Evolutionary conservation across 768 basidiomycete species (phyloP).

Genomic region (Russula abietina): DNA sequence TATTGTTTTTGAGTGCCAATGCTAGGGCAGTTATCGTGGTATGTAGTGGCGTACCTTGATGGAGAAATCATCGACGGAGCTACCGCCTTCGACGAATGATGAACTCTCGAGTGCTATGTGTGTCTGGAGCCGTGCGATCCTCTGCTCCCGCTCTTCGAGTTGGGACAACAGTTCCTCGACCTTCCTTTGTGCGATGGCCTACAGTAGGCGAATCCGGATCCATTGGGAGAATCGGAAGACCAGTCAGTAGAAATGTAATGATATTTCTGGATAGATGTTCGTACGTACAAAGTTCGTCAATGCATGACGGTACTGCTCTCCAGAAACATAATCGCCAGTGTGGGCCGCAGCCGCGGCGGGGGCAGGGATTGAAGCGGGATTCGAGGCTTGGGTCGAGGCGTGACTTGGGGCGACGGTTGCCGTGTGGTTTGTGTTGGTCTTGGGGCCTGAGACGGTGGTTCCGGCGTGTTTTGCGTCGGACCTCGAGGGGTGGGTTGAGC

Average conservation of each 20-base stretch:
- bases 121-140: slow-evolving; percentile 65
- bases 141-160: slow-evolving; percentile 77
- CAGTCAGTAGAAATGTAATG: neutral
- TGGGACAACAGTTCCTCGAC: slow-evolving; percentile 76
- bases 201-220: neutral
- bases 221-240: neutral
- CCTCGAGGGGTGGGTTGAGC: too few relatives aligned
- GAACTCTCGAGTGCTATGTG: slow-evolving; percentile 75
- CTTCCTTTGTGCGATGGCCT: slow-evolving; percentile 86
- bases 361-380: neutral
- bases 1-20: neutral
- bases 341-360: neutral
- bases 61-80: slow-evolving; percentile 80
- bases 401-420: too few relatives aligned
- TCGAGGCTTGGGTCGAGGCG: neutral
- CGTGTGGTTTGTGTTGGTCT: too few relatives aligned
- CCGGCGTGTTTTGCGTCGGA: too few relatives aligned
- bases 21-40: neutral
- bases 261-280: neutral
- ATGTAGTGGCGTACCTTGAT: slow-evolving; percentile 51
- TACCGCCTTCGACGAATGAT: slow-evolving; percentile 45
- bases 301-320: slow-evolving; percentile 77
- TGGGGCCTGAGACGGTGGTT: too few relatives aligned
- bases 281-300: slow-evolving; percentile 61
- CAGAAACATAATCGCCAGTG: slow-evolving; percentile 34